Evolutionary conservation across 202 grass and related monocot species (phyloP), one percentile per base, ranked within the genome.

Genomic region (Thinopyrum obtusiflorum): DNA sequence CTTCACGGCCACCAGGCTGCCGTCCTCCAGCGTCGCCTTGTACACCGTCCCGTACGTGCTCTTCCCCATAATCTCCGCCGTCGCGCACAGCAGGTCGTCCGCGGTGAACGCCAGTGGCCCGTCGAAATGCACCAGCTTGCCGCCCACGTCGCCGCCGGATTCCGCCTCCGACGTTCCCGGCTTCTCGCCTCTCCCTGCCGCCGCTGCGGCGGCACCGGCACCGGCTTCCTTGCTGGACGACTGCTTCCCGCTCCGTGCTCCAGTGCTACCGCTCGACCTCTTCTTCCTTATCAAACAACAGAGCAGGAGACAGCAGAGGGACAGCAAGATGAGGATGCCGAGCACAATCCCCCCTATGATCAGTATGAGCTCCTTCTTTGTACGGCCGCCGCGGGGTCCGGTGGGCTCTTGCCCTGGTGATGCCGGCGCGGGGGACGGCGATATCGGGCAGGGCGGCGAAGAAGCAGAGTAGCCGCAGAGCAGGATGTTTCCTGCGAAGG

Each of bases 61-160:
- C 82, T 96, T 96, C 57, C 91, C 93, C 89, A 96, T 96, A 76
- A 96, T 96, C 87, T 96, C 91, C 13, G 90, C 93, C 53, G 93
- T 95, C 9, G 93, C 90, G 31, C 93, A 95, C 61, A 95, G 70
- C 74, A 95, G 88, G 65, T 93, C 93, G 20, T 96, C 91, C 0
- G 93, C 93, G 1, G 91, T 91, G 77, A 96, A 96, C 6, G 94
- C 91, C 75, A 90, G 77, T 4, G 83, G 87, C 60, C 94, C 91
- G 33, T 93, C 94, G 80, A 96, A 93, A 65, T 91, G 94, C 23
- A 96, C 94, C 65, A 96, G 86, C 82, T 96, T 96, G 40, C 94
- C 94, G 10, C 94, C 89, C 20, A 85, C 73, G 9, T 94, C 92
- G 33, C 92, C 89, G 27, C 92, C 92, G 0, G 92, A 91, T 82